phyloP scores from a whole-genome alignment of 2,329 filamentous ascomycete species.

The Decorospora gaudefroyi region DNA sequence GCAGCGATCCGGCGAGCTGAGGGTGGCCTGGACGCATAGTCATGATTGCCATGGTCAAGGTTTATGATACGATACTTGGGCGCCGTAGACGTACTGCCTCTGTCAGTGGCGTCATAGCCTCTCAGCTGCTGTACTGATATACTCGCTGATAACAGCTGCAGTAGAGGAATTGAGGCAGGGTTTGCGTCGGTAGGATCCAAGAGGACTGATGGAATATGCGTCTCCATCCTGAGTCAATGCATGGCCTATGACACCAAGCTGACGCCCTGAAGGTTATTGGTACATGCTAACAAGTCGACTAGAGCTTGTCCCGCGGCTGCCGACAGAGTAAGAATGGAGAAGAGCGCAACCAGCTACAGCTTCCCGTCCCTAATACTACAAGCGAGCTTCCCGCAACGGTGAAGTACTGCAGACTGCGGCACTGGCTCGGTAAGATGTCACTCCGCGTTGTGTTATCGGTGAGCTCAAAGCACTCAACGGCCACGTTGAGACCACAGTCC shows the following conservation, averaged over 20 bases:
- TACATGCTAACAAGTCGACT: background rate
- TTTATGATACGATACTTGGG: too few species aligned
- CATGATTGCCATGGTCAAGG: too few species aligned
- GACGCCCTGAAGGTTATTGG: background rate
- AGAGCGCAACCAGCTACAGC: constrained; percentile 6
- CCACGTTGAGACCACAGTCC: too few species aligned
- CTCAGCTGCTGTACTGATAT: too few species aligned
- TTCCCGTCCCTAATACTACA: constrained; percentile 6
- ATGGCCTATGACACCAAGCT: background rate
- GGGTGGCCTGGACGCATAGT: too few species aligned
- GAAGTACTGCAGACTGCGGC: constrained; percentile 14
- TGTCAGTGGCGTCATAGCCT: too few species aligned
- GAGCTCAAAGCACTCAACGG: too few species aligned
- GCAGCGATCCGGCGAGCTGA: background rate
- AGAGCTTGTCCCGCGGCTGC: constrained; percentile 10
- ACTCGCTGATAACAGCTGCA: too few species aligned
- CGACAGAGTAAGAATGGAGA: constrained; percentile 1
- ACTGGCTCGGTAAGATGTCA: constrained; percentile 5
- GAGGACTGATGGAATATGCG: too few species aligned
- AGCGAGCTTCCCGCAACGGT: constrained; percentile 22
- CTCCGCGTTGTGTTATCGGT: constrained; percentile 12
- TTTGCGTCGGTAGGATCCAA: too few species aligned
- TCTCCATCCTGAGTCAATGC: background rate
- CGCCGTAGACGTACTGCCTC: too few species aligned
- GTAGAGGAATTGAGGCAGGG: background rate